Conservation (phyloP, 1,284 basidiomycete species). For the Boletus calvinii region DNA sequence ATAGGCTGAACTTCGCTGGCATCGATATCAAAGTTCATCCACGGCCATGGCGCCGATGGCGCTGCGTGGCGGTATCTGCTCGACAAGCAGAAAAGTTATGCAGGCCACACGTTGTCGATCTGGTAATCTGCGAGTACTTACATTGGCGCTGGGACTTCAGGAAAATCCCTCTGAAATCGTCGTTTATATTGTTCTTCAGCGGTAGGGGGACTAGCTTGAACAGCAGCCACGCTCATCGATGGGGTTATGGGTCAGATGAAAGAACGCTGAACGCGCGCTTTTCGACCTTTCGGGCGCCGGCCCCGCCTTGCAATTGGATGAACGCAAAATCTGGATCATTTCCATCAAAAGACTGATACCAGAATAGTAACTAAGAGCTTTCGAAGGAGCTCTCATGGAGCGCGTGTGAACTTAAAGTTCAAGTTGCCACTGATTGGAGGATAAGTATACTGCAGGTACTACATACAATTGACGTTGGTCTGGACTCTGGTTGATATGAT, state of each 20-base stretch:
- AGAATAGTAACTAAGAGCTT: no score
- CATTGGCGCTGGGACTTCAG: constrained; percentile 24
- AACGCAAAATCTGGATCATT: not conserved
- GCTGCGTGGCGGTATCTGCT: constrained; percentile 33
- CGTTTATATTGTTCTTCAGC: not conserved
- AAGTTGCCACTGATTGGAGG: no score
- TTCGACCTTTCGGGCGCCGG: not conserved
- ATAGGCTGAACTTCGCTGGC: not conserved
- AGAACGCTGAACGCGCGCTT: not conserved
- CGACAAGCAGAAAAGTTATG: not conserved
- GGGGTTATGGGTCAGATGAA: not conserved
- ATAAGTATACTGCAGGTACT: no score
- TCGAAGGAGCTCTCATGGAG: no score
- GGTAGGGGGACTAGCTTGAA: not conserved
- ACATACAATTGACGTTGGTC: no score
- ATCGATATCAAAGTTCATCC: constrained; percentile 31
- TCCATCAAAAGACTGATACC: constrained; percentile 20
- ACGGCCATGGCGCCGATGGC: constrained; percentile 39
- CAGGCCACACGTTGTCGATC: not conserved
- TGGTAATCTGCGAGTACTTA: constrained; percentile 8
- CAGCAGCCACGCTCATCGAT: constrained; percentile 14
- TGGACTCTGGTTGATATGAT: no score
- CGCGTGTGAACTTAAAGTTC: no score
- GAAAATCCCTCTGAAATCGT: not conserved
- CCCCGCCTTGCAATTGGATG: not conserved